Percentiles rank a stretch among this genome's conserved stretches.
These are phyloP conservation scores for Linnemannia schmuckeri DNA, from an alignment of 192 early-diverging fungal species.

Conservation along the genomic window DNA sequence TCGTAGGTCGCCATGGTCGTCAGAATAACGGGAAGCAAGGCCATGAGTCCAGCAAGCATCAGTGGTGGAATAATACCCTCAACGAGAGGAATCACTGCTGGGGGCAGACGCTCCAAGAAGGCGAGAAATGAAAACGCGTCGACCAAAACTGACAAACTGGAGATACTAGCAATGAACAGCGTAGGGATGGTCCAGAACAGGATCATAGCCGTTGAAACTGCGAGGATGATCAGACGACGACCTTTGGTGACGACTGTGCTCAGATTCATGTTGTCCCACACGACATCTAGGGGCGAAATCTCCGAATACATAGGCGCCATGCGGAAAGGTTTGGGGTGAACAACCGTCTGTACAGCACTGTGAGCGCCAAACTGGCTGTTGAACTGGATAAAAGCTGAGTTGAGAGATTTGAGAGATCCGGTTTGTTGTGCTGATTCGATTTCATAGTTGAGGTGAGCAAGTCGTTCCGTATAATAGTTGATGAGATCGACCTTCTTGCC, in stretches of 20 bases:
- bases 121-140: constrained; percentile 56
- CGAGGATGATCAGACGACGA: constrained; percentile 68
- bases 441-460: constrained; percentile 60
- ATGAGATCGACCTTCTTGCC: constrained; percentile 80
- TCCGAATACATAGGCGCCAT: constrained; percentile 77
- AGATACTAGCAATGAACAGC: constrained; percentile 60
- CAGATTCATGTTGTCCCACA: constrained; percentile 85
- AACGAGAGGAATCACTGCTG: constrained; percentile 60
- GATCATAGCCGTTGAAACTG: constrained; percentile 67
- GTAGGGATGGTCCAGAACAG: constrained; percentile 82
- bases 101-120: constrained; percentile 33
- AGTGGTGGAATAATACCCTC: constrained; percentile 83
- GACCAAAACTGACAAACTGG: constrained; percentile 63
- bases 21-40: constrained; percentile 74
- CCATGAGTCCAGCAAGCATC: constrained; percentile 77
- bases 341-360: constrained; percentile 77
- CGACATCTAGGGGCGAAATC: constrained; percentile 80
- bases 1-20: constrained; percentile 58
- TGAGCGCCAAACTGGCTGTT: constrained; percentile 81
- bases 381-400: constrained; percentile 89
- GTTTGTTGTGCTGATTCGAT: constrained; percentile 60
- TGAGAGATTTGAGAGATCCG: constrained; percentile 45
- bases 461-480: constrained; percentile 55
- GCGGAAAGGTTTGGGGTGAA: constrained; percentile 70
- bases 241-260: constrained; percentile 63